A percentile compares a stretch with the other conserved stretches of the same genome.
These are phyloP conservation scores for Urtica urens DNA, from an alignment of 306 rosid species.

Conservation along the genomic window DNA sequence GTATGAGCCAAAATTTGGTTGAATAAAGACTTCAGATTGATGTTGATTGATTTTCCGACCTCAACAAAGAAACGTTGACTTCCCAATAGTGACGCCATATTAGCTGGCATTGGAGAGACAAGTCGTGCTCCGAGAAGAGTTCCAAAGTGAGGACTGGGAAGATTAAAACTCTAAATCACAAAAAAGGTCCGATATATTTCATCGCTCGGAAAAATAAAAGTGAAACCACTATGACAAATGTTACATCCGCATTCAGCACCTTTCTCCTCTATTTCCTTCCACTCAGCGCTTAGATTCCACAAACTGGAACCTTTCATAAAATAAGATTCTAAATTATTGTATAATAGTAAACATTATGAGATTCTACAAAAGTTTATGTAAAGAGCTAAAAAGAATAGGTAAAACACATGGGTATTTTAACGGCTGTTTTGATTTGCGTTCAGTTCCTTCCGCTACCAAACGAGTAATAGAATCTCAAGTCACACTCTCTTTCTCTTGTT, in stretches of 20 bases:
- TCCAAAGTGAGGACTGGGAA: too few relatives aligned
- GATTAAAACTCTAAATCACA: too few relatives aligned
- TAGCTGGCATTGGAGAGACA: too few relatives aligned
- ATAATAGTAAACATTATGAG: conserved; percentile 18
- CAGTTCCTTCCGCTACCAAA: conserved; percentile 13
- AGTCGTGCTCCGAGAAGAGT: too few relatives aligned
- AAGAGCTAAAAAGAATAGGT: conserved; percentile 7
- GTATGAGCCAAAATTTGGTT: too few relatives aligned
- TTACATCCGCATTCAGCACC: background rate
- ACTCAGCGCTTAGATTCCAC: conserved; percentile 16
- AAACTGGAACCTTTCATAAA: conserved; percentile 10
- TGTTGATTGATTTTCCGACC: too few relatives aligned
- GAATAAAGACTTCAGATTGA: too few relatives aligned
- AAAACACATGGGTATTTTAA: conserved; percentile 8
- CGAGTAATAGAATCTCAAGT: conserved; percentile 35
- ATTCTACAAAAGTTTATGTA: conserved; percentile 7
- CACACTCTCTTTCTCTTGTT: conserved; percentile 33
- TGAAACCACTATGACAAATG: background rate
- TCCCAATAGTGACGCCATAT: too few relatives aligned
- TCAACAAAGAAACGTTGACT: too few relatives aligned
- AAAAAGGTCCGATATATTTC: too few relatives aligned
- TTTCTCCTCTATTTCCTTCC: background rate
- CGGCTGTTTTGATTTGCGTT: conserved; percentile 17
- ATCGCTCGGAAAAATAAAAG: too few relatives aligned
- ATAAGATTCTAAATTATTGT: conserved; percentile 9